phyloP scores from a whole-genome alignment of 2,329 filamentous ascomycete genomes.

The Apiospora arundinis region DNA sequence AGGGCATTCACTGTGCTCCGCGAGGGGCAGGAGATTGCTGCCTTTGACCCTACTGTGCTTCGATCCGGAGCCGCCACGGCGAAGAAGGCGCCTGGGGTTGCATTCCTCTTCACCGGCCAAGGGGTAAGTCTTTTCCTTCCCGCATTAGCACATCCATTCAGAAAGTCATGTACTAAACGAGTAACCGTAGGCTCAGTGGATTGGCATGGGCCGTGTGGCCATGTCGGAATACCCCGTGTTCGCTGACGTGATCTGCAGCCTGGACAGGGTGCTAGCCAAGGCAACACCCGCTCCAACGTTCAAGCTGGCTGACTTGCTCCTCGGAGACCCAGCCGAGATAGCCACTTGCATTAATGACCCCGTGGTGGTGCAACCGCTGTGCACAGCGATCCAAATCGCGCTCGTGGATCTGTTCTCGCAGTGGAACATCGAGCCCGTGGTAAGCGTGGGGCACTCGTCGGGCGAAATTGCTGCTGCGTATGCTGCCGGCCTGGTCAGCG shows the following conservation, averaged over 20 bases:
- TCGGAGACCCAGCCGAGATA: slow-evolving; percentile 12
- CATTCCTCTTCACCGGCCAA: slow-evolving; percentile 25
- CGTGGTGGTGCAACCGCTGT: too few relatives aligned
- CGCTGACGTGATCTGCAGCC: slow-evolving; percentile 24
- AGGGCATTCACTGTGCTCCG: slow-evolving; percentile 21
- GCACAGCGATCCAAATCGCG: slow-evolving; percentile 50
- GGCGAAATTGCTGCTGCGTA: too few relatives aligned
- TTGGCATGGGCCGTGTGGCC: slow-evolving; percentile 22
- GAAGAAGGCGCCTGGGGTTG: background rate
- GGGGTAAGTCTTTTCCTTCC: slow-evolving; percentile 21
- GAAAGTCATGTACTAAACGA: background rate
- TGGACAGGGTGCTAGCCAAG: slow-evolving; percentile 27
- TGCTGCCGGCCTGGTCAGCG: too few relatives aligned
- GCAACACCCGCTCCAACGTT: slow-evolving; percentile 24
- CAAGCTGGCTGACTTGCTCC: slow-evolving; percentile 26
- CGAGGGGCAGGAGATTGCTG: slow-evolving; percentile 17
- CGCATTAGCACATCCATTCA: background rate
- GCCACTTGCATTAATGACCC: slow-evolving; percentile 34
- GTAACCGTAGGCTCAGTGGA: slow-evolving; percentile 23
- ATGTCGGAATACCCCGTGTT: slow-evolving; percentile 20
- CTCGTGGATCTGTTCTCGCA: slow-evolving; percentile 49
- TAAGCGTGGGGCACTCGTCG: too few relatives aligned
- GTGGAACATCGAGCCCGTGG: too few relatives aligned
- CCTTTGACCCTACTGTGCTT: slow-evolving; percentile 14
- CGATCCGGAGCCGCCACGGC: background rate